These are phyloP conservation scores for Vaccinium myrtillus DNA, from an alignment of 148 eudicot species.

Conservation along the genomic window DNA sequence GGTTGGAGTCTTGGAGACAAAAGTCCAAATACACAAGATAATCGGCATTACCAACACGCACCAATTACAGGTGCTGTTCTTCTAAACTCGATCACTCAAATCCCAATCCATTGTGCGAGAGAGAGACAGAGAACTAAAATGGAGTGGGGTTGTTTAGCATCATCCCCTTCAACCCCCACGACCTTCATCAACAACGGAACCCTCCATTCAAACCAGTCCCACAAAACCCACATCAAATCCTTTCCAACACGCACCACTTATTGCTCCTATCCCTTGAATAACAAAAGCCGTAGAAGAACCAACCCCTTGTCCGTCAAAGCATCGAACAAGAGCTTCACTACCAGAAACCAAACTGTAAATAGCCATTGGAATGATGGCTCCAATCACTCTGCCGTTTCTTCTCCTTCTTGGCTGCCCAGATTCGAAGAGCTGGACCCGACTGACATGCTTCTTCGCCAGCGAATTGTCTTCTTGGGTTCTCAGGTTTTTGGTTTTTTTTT, in stretches of 20 bases:
- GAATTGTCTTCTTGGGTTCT: conserved; percentile 84
- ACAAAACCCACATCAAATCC: conserved; percentile 20
- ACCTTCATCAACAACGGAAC: conserved; percentile 24
- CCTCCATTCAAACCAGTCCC: conserved; percentile 19
- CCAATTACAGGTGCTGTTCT: not conserved
- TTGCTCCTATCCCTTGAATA: not conserved
- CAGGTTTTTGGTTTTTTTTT: conserved; percentile 34
- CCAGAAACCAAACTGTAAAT: conserved; percentile 30
- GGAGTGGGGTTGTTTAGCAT: conserved; percentile 49
- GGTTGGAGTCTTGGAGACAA: no score
- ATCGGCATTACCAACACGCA: no score
- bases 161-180: conserved; percentile 39
- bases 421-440: conserved; percentile 89
- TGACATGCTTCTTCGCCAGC: conserved; percentile 90
- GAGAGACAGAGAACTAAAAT: conserved; percentile 18
- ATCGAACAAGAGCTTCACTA: conserved; percentile 17
- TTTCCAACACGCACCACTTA: conserved; percentile 6
- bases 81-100: not conserved
- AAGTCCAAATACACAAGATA: no score
- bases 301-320: conserved; percentile 33
- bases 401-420: conserved; percentile 59
- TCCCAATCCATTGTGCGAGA: not conserved
- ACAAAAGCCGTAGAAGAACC: conserved; percentile 11
- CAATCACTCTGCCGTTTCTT: conserved; percentile 26
- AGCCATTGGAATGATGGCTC: conserved; percentile 57